phyloP scores from a whole-genome alignment of 306 rosid genomes.

The Ceratonia siliqua region DNA sequence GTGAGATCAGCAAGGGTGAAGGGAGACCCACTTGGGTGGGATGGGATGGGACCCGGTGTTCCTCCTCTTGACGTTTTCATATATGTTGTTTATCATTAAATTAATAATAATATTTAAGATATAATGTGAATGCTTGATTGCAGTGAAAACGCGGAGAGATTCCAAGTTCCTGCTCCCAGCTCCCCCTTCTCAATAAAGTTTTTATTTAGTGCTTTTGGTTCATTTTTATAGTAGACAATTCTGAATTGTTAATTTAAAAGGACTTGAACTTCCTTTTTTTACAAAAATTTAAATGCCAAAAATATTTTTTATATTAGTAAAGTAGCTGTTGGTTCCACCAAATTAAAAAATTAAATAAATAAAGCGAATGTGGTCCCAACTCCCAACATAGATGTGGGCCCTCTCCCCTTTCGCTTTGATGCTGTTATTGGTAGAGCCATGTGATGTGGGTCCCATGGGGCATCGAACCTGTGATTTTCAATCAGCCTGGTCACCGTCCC shows the following conservation, averaged over 20 bases:
- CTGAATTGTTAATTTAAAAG: too few relatives aligned
- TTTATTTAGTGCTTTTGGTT: neutral
- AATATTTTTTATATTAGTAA: too few relatives aligned
- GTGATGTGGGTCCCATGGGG: conserved; percentile 57
- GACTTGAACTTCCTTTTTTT: too few relatives aligned
- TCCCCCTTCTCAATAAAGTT: neutral
- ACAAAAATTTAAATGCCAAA: too few relatives aligned
- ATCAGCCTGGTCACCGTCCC: conserved; percentile 43
- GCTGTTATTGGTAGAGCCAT: conserved; percentile 49
- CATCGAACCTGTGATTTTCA: conserved; percentile 45
- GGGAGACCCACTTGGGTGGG: conserved; percentile 5
- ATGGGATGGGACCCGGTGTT: conserved; percentile 7
- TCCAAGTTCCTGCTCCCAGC: conserved; percentile 8
- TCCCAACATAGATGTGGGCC: conserved; percentile 38
- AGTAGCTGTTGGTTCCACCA: conserved; percentile 23
- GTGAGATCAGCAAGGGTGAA: conserved; percentile 23
- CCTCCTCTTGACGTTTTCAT: neutral
- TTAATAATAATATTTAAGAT: neutral
- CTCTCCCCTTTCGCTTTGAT: conserved; percentile 1
- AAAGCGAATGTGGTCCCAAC: conserved; percentile 35
- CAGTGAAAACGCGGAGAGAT: conserved; percentile 21
- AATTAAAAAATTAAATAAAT: too few relatives aligned
- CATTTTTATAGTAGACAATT: too few relatives aligned
- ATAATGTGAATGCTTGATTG: neutral
- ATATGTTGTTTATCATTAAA: neutral